Base-by-base conservation (phyloP, 257 asterid genomes). In the Nicotiana tomentosiformis region DNA sequence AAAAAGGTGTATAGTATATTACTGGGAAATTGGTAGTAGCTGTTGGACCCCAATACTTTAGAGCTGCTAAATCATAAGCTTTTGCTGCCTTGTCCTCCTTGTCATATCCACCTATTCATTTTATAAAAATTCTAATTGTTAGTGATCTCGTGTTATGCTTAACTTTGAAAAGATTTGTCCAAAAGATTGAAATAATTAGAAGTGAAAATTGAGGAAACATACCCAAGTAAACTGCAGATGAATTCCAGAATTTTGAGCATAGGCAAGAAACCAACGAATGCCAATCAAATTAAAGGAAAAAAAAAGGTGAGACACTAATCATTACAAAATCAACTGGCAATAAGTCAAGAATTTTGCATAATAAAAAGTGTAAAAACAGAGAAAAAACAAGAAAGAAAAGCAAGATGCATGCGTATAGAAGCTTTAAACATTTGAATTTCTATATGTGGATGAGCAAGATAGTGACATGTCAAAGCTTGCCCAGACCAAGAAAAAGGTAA, bases 151-250 rank as follows among this genome's bases (percentile, higher is more conserved):
- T 43, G 3, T 43, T 43, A 2, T 8, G 51, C 11, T 43, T 0
- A 43, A 43, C 11, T 43, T 43, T 43, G 11, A 43, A 43, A 7
- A 43, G 2, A 7, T 8, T 7, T 11, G n/a, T 17, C 9, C 1
- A 1, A 12, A 35, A 6, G 0, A 3, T 0, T 0, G 5, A 33
- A 82, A 46, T 64, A 67, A 26, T 5, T 53, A 30, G 23, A 49
- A 64, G 30, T 49, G 9, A 69, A 23, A 12, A 33, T 16, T 37
- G 49, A 23, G 77, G 65, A n/a, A 43, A 87, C 93, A 82, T 88
- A 96, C 99, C 99, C 88, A 96, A 90, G 85, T 96, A 96, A 18
- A 96, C 99, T 96, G 95, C 81, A 87, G 78, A 39, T 82, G 39
- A 35, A 33, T 33, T 51, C 64, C 80, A 76, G 64, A 76, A 72